phyloP scores from a whole-genome alignment of 176 grass and related monocot genomes.

The Triticum urartu region DNA sequence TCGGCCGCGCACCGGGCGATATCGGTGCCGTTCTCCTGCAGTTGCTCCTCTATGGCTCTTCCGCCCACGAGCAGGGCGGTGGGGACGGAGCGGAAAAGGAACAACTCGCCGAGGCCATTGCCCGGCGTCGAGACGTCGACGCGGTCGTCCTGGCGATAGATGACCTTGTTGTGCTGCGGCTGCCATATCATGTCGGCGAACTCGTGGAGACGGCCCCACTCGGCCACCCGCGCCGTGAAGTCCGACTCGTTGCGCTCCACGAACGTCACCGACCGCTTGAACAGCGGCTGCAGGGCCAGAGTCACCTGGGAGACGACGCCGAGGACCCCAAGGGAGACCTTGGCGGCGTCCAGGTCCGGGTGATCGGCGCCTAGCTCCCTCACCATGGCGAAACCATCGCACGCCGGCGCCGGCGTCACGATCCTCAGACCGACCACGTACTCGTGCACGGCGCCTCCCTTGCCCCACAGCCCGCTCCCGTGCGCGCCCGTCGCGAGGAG shows the following conservation, averaged over 20 bases:
- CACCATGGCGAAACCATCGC: not conserved
- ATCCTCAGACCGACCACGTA: not conserved
- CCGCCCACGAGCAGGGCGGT: not conserved
- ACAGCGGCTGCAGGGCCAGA: not conserved
- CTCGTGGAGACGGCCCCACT: not conserved
- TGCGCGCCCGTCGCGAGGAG: not conserved
- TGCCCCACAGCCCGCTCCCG: not conserved
- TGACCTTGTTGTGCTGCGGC: not conserved
- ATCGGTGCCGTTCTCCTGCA: not conserved
- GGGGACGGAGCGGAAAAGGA: not conserved
- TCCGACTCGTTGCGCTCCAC: not conserved
- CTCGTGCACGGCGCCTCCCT: not conserved
- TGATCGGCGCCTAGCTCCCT: not conserved
- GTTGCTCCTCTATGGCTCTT: not conserved
- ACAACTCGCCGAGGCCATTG: not conserved
- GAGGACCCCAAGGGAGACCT: not conserved
- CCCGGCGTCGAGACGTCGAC: not conserved
- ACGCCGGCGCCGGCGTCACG: not conserved
- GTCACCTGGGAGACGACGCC: not conserved
- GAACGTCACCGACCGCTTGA: not conserved
- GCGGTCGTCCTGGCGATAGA: not conserved
- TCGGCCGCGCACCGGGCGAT: not conserved
- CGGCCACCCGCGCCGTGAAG: not conserved
- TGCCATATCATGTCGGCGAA: not conserved
- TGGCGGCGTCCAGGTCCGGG: not conserved